Conservation (phyloP, 2,329 filamentous ascomycete species). For the Fusarium sp. region DNA sequence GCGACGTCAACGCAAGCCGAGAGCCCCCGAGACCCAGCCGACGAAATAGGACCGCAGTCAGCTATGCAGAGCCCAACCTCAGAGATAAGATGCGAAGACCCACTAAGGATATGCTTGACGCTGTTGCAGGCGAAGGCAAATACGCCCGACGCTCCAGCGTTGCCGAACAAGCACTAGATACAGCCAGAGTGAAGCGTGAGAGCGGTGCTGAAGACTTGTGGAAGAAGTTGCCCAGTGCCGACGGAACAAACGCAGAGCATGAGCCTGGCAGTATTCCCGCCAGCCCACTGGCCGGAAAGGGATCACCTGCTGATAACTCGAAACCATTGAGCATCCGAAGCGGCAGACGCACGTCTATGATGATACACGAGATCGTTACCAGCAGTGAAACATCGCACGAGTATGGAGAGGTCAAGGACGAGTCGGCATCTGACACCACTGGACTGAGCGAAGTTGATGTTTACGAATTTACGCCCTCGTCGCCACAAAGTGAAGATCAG, state of each 20-base stretch:
- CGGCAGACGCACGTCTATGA: slow-evolving; percentile 57
- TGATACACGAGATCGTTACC: slow-evolving; percentile 31
- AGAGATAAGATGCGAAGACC: slow-evolving; percentile 87
- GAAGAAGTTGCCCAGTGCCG: slow-evolving; percentile 48
- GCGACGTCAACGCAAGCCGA: slow-evolving; percentile 66
- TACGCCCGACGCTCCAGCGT: slow-evolving; percentile 60
- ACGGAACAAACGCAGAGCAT: slow-evolving; percentile 12
- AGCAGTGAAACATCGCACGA: slow-evolving; percentile 25
- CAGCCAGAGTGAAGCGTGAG: slow-evolving; percentile 53
- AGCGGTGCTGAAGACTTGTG: slow-evolving; percentile 49
- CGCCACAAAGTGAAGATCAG: slow-evolving; percentile 56
- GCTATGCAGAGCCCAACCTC: slow-evolving; percentile 86
- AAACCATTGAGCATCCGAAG: slow-evolving; percentile 56
- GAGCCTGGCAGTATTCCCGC: slow-evolving; percentile 47
- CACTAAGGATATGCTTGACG: slow-evolving; percentile 80
- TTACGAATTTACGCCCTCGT: slow-evolving; percentile 67
- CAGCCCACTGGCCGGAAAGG: slow-evolving; percentile 61
- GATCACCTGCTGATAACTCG: slow-evolving; percentile 49
- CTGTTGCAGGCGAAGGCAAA: slow-evolving; percentile 75
- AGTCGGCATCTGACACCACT: slow-evolving; percentile 38
- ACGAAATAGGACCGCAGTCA: slow-evolving; percentile 76
- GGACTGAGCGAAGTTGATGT: slow-evolving; percentile 58
- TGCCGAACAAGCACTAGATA: slow-evolving; percentile 48
- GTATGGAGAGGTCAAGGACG: slow-evolving; percentile 32
- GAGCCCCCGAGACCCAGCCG: slow-evolving; percentile 75